A percentile compares a stretch with the other conserved stretches of the same genome.
These are phyloP conservation scores for Leccinum boreale DNA, from an alignment of 768 basidiomycete genomes.

Conservation along the genomic window DNA sequence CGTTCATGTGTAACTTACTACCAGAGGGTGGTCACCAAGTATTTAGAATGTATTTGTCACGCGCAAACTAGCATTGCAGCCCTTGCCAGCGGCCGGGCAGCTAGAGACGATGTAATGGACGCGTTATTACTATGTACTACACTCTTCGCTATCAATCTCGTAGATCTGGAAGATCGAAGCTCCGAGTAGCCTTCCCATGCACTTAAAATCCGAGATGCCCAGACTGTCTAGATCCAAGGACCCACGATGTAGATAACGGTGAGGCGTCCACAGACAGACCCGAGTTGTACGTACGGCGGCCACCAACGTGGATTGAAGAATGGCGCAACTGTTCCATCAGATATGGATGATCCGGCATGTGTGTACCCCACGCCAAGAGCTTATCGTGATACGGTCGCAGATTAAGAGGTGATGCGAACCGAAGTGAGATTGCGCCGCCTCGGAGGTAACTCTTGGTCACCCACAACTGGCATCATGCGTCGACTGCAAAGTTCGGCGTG, in stretches of 20 bases:
- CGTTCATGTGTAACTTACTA: constrained; percentile 1
- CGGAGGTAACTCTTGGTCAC: neutral
- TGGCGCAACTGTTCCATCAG: neutral
- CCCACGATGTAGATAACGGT: neutral
- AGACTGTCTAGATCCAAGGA: neutral
- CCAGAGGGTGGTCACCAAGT: neutral
- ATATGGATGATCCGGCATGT: neutral
- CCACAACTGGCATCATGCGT: neutral
- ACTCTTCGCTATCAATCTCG: neutral
- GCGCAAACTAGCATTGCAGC: neutral
- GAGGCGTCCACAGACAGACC: neutral
- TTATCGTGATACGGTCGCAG: constrained; percentile 7
- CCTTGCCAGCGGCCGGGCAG: neutral
- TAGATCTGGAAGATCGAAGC: neutral
- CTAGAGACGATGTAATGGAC: neutral
- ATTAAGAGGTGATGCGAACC: constrained; percentile 13
- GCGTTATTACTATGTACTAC: neutral
- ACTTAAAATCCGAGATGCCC: neutral
- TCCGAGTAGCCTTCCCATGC: no score
- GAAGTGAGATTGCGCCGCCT: neutral
- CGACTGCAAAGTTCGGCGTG: neutral
- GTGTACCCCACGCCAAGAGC: neutral
- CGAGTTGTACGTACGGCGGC: neutral
- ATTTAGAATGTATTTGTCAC: constrained; percentile 11
- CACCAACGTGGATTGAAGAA: neutral